Base-by-base conservation (phyloP, 805 yeast species). In the Candida sphagnicola region DNA sequence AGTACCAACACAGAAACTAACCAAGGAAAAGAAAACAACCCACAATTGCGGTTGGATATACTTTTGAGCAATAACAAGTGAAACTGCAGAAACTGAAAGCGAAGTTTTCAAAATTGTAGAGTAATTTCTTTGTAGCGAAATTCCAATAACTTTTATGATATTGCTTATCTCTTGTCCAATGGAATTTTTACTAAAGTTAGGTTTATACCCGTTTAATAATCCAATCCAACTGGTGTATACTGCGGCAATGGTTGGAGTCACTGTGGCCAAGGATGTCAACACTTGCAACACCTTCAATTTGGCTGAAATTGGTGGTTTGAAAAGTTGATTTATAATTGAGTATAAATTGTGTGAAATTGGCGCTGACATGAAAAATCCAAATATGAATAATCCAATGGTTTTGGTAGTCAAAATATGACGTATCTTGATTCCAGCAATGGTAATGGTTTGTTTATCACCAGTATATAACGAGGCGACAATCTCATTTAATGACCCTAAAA, bases 1-100 rank as follows among this genome's bases (percentile, higher is more conserved):
- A 1, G 86, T 80, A 1, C 85, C 85, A 40, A 80, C 59, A 4
- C 80, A 52, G 46, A 80, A 80, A 49, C 73, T 79, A 16, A 80
- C 74, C 23, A 76, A 45, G 46, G 72, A 74, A 59, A 78, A 78
- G 53, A 79, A 80, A 2, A 77, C 77, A 8, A 77, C 80, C 88
- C 88, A 81, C 21, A 73, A 59, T 48, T 79, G 77, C 1, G 82
- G 81, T 6, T 69, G 63, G 10, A 81, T 47, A 44, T 67, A 77
- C 37, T 64, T 73, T 51, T 81, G 88, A 4, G 85, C 84, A 21
- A 78, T 42, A 1, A 72, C 48, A 50, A 79, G 57, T 4, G 79
- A 71, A 2, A 74, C 49, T 10, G 77, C 72, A 26, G 78, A 72
- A 3, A 82, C 72, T n/a, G 72, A 46, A 61, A 78, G 69, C 1